Percentiles rank a stretch among this genome's conserved stretches.
Conservation (phyloP, 1,139 yeast species). For the Hansenula sp. region DNA sequence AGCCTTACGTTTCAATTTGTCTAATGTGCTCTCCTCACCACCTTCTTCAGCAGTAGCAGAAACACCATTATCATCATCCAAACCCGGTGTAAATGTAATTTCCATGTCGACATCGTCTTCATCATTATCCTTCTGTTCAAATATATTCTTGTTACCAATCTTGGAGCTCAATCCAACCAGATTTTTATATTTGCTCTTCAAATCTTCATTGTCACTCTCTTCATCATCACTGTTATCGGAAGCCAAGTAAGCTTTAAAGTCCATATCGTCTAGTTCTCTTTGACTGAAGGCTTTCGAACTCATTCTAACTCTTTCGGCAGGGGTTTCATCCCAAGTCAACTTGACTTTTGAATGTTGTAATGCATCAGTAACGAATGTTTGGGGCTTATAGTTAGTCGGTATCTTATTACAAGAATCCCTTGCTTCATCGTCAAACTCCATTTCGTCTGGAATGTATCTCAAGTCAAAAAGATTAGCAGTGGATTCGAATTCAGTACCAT, state of each 20-base stretch:
- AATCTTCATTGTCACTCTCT: slow-evolving; percentile 36
- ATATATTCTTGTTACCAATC: slow-evolving; percentile 31
- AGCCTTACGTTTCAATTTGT: slow-evolving; percentile 80
- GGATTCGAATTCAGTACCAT: slow-evolving; percentile 93
- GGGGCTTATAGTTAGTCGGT: slow-evolving; percentile 80
- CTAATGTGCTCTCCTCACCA: slow-evolving; percentile 74
- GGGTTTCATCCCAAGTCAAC: slow-evolving; percentile 98
- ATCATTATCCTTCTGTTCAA: slow-evolving; percentile 31
- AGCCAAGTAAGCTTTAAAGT: slow-evolving; percentile 91
- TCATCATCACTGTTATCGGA: slow-evolving; percentile 71
- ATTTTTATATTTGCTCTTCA: slow-evolving; percentile 61
- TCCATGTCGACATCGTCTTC: slow-evolving; percentile 87
- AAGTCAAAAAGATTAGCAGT: slow-evolving; percentile 93
- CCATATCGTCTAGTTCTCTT: slow-evolving; percentile 94
- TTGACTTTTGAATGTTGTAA: slow-evolving; percentile 91
- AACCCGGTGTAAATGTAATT: slow-evolving; percentile 90
- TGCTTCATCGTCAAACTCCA: slow-evolving; percentile 77
- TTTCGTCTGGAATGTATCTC: slow-evolving; percentile 88
- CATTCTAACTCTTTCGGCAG: slow-evolving; percentile 78
- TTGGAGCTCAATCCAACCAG: slow-evolving; percentile 48
- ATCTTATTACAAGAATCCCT: slow-evolving; percentile 68
- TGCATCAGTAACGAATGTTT: slow-evolving; percentile 85
- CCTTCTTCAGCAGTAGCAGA: slow-evolving; percentile 30
- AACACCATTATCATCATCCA: slow-evolving; percentile 40
- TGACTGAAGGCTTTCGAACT: slow-evolving; percentile 82